These are phyloP conservation scores for Brachypodium distachyon DNA, from an alignment of 202 grass and related monocot species.

Conservation along the genomic window DNA sequence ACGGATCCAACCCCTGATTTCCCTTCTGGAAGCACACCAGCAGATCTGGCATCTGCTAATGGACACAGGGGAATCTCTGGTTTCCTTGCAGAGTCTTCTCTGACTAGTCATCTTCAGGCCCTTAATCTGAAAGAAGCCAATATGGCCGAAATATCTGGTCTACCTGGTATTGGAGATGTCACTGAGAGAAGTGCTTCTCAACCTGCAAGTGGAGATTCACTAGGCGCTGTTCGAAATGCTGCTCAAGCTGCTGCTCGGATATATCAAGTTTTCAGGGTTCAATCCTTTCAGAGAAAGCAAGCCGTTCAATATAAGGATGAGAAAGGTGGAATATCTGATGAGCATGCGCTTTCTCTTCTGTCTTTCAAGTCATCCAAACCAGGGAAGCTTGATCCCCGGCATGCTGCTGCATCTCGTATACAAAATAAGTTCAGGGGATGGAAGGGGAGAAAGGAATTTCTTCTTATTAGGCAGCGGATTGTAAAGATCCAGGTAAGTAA, in stretches of 20 bases:
- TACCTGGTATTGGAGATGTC: conserved; percentile 45
- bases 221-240: conserved; percentile 83
- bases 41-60: conserved; percentile 73
- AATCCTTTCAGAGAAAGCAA: conserved; percentile 87
- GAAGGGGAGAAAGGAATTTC: conserved; percentile 92
- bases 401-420: conserved; percentile 87
- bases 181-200: conserved; percentile 22
- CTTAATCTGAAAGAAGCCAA: conserved; percentile 59
- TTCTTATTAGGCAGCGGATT: conserved; percentile 72
- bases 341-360: conserved; percentile 52
- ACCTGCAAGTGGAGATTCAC: conserved; percentile 52
- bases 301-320: conserved; percentile 63
- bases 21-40: conserved; percentile 55
- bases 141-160: conserved; percentile 38
- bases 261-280: conserved; percentile 84
- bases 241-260: conserved; percentile 70
- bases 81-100: conserved; percentile 75
- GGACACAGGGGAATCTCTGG: conserved; percentile 83
- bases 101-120: conserved; percentile 72
- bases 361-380: conserved; percentile 68
- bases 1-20: conserved; percentile 62
- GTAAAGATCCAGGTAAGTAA: conserved; percentile 85
- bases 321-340: conserved; percentile 56
- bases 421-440: conserved; percentile 92
- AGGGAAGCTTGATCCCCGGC: conserved; percentile 51